phyloP scores from a whole-genome alignment of 2,329 filamentous ascomycete species.

The Ambrosiella xylebori region DNA sequence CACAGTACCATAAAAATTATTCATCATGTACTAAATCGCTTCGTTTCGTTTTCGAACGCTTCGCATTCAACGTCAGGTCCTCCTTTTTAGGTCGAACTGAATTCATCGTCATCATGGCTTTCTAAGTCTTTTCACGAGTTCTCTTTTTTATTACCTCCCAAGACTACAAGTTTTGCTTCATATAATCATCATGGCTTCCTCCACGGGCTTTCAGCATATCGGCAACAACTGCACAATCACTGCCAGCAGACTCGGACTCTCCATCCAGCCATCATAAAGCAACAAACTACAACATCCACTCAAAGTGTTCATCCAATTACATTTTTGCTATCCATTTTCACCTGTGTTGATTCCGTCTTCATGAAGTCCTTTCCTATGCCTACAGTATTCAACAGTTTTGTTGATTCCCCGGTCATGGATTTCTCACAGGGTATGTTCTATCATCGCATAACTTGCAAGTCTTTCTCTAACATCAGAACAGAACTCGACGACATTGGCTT shows the following conservation, averaged over 20 bases:
- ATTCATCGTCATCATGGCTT: conserved; percentile 42
- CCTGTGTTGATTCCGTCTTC: not conserved
- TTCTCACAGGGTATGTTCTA: conserved; percentile 6
- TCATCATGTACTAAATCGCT: conserved; percentile 44
- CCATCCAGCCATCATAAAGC: conserved; percentile 40
- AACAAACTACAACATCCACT: not conserved
- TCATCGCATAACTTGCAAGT: not conserved
- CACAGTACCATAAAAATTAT: conserved; percentile 20
- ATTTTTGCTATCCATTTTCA: not conserved
- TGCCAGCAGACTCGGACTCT: conserved; percentile 52
- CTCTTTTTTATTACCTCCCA: conserved; percentile 43
- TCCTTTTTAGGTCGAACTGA: conserved; percentile 50
- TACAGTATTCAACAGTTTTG: not conserved
- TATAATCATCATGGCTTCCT: conserved; percentile 58
- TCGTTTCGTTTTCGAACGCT: conserved; percentile 16
- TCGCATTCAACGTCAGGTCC: conserved; percentile 16
- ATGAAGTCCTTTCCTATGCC: not conserved
- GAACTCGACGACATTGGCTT: conserved; percentile 41
- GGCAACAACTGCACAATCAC: conserved; percentile 43
- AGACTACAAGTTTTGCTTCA: conserved; percentile 65
- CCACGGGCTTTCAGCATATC: conserved; percentile 46
- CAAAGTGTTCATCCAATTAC: not conserved
- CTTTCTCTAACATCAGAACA: conserved; percentile 17
- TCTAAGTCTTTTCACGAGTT: conserved; percentile 23
- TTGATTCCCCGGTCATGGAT: conserved; percentile 7